Evolutionary conservation across 176 grass and related monocot species (phyloP).

Genomic region (Poa pratensis): DNA sequence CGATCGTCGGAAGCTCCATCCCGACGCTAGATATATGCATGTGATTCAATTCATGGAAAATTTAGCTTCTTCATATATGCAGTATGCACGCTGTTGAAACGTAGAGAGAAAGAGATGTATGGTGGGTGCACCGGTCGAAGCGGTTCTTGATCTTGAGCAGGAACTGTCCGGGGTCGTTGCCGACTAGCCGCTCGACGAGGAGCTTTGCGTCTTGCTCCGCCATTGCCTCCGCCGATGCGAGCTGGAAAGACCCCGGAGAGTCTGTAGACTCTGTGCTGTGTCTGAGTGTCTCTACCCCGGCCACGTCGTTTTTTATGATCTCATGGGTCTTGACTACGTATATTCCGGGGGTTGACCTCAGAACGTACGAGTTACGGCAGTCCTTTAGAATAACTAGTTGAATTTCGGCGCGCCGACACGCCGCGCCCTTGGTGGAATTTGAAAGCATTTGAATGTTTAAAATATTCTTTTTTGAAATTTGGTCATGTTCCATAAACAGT

Average conservation of each 20-base stretch:
- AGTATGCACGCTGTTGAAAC: not conserved
- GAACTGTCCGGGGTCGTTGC: conserved; percentile 53
- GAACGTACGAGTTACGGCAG: too few relatives aligned
- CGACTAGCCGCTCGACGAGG: conserved; percentile 51
- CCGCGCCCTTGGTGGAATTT: too few relatives aligned
- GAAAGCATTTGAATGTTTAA: too few relatives aligned
- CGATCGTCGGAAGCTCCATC: conserved; percentile 63
- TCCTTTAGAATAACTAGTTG: too few relatives aligned
- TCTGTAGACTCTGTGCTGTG: not conserved
- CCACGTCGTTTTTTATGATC: too few relatives aligned
- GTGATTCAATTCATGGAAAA: not conserved
- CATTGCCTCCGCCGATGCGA: not conserved
- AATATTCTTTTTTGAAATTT: too few relatives aligned
- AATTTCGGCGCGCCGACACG: too few relatives aligned
- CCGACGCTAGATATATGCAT: conserved; percentile 46
- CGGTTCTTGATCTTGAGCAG: conserved; percentile 62
- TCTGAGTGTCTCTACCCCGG: too few relatives aligned
- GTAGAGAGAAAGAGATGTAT: not conserved
- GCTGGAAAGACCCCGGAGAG: not conserved
- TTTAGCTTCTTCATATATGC: not conserved
- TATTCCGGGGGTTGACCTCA: too few relatives aligned
- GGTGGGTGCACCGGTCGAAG: conserved; percentile 48
- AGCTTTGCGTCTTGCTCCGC: conserved; percentile 6
- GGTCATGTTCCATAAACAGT: too few relatives aligned
- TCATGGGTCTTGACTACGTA: too few relatives aligned